Base-by-base conservation (phyloP, 257 asterid genomes). In the Solanum peruvianum region DNA sequence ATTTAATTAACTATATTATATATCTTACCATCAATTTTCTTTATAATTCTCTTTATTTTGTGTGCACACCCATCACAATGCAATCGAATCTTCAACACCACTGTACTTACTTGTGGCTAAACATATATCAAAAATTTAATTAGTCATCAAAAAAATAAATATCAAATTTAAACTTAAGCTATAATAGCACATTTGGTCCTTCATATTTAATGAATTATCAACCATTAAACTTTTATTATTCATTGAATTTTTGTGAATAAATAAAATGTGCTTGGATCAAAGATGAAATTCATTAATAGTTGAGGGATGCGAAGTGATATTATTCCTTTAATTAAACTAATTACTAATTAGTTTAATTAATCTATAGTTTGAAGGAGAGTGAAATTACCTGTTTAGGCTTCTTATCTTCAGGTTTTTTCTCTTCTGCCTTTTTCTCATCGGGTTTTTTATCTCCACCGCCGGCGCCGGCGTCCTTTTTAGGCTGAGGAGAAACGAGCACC, bases 61-160 rank as follows among this genome's bases (percentile, higher is more conserved):
- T 91, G 91, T 8, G 98, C 98, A 83, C 99, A 96, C 80, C 97
- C 99, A 83, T 96, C 98, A 75, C 99, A 96, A 91, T 96, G 99
- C 62, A 96, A 91, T 66, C 83, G 91, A 88, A 93, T 94, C 92
- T 94, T 95, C 93, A 96, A 89, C 73, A 89, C 91, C 88, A 94
- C 97, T 11, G 94, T 91, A 62, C 87, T 92, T 82, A 88, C 90
- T 82, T 86, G 93, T 49, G 91, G 91, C 97, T 95, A 89, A 86
- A 89, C 66, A 39, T 73, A 70, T 69, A 85, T 9, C 11, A 45
- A 58, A 71, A 73, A 42, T 83, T 64, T 0, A 35, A 80, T n/a
- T 84, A 60, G 29, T 23, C 69, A 60, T 60, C 13, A 20, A 20
- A 60, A 58, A 21, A 20, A 21, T 16, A 58, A 20, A 60, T 21